Evolutionary conservation across 2,329 filamentous ascomycete genomes (phyloP).

Genomic region (Microdochium paspali): DNA sequence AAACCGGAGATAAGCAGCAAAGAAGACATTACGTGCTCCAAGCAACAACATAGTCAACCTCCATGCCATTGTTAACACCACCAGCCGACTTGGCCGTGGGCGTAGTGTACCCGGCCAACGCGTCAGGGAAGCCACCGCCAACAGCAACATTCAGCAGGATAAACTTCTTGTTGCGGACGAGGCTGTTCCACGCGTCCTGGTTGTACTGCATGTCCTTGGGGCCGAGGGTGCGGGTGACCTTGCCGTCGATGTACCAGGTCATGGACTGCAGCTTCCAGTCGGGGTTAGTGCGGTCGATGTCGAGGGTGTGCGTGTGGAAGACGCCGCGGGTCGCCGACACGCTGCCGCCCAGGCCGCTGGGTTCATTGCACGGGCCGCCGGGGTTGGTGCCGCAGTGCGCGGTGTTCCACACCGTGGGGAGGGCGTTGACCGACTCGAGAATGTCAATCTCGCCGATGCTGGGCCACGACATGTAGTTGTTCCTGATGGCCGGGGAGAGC

Average conservation of each 20-base stretch:
- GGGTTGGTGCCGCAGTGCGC: conserved; percentile 29
- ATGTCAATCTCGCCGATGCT: conserved; percentile 33
- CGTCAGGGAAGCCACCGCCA: conserved; percentile 26
- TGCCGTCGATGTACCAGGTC: conserved; percentile 24
- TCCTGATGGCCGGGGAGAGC: not conserved
- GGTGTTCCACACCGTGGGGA: conserved; percentile 21
- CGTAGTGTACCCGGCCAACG: conserved; percentile 15
- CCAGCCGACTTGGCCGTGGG: conserved; percentile 20
- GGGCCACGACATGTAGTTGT: not conserved
- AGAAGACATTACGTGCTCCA: conserved; percentile 1
- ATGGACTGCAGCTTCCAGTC: conserved; percentile 21
- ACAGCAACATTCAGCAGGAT: conserved; percentile 30
- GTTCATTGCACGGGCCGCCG: conserved; percentile 32
- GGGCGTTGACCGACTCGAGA: conserved; percentile 31
- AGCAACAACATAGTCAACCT: conserved; percentile 4
- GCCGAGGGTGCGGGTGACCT: conserved; percentile 14
- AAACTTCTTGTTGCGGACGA: conserved; percentile 21
- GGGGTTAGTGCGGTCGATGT: conserved; percentile 20
- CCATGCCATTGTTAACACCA: conserved; percentile 11
- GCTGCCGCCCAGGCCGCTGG: conserved; percentile 19
- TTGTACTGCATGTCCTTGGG: conserved; percentile 15
- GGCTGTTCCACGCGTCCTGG: conserved; percentile 16
- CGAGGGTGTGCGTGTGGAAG: conserved; percentile 22
- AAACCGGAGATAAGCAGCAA: too few relatives aligned
- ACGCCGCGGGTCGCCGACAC: conserved; percentile 13